Evolutionary conservation across 2,329 filamentous ascomycete genomes (phyloP), one percentile per base, ranked within the genome.

Genomic region (Beauveria scarabaeidicola): DNA sequence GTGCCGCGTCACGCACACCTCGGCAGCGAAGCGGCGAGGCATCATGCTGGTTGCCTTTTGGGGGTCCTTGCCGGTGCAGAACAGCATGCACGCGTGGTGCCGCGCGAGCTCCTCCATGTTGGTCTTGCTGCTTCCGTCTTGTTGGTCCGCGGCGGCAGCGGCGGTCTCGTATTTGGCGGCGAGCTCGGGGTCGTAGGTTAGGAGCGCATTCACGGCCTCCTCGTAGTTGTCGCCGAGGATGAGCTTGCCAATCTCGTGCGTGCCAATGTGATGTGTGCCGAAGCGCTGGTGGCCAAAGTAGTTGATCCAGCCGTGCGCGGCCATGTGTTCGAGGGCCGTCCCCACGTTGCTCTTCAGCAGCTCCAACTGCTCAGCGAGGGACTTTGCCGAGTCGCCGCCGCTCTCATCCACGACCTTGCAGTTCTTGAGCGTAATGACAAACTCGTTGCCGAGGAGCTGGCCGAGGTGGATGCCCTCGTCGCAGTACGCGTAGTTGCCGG

Each of bases 201-300:
- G 78, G 43, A 99, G 86, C 21, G 85, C 81, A 58, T 90, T 81
- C 59, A 94, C 85, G 15, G 93, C 93, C 36, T 84, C 89, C 69
- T 92, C 81, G 65, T 91, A 91, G 67, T 96, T 85, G 32, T 84
- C 87, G 65, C 89, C 82, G 0, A 99, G 80, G 69, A 99, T 91
- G 70, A 90, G 87, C 69, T 88, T 84, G 52, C 94, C 94, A 53
- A 97, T 78, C 44, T 87, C 82, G 68, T 97, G 91, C 0, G 94
- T 99, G 38, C 91, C 89, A 13, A 90, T 88, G 29, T 85, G 78
- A 72, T 94, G 93, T 0, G 91, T 93, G 29, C 94, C 94, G 67
- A 99, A 99, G 25, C 94, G 86, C 74, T 99, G 94, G n/a, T 97
- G 84, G 9, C 94, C 94, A 69, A 92, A 99, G 76, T 97, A 99